Evolutionary conservation across 2,329 filamentous ascomycete genomes (phyloP).

Genomic region (Dactylella cylindrospora): DNA sequence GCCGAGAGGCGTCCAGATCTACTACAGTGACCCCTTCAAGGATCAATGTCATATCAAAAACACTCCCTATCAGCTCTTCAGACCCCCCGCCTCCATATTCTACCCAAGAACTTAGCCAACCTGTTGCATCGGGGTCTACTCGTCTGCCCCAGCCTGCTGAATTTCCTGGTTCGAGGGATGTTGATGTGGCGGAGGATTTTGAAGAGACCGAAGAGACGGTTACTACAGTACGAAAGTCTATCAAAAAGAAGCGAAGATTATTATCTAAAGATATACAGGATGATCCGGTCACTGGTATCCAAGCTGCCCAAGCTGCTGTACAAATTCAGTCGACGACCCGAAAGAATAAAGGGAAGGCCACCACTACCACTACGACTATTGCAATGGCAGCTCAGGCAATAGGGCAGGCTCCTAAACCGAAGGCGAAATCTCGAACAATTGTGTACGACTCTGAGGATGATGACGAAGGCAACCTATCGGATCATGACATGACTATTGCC

Average conservation of each 20-base stretch:
- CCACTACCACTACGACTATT: not conserved
- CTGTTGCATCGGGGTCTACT: not conserved
- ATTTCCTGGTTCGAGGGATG: not conserved
- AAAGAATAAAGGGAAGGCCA: not conserved
- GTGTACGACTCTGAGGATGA: conserved; percentile 27
- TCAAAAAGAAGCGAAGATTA: conserved; percentile 2
- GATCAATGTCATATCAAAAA: not conserved
- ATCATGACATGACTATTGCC: conserved; percentile 21
- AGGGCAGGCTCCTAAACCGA: not conserved
- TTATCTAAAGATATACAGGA: not conserved
- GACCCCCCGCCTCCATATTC: conserved; percentile 40
- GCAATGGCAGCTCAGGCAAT: not conserved
- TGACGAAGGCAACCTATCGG: conserved; percentile 19
- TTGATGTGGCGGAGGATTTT: conserved; percentile 1
- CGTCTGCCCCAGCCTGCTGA: not conserved
- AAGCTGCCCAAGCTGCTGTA: not conserved
- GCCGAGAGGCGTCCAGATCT: conserved; percentile 14
- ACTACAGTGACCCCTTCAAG: conserved; percentile 18
- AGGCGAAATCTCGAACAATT: conserved; percentile 8
- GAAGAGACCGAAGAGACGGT: conserved; percentile 8
- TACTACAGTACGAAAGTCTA: conserved; percentile 11
- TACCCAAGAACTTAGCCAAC: conserved; percentile 18
- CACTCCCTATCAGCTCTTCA: conserved; percentile 23
- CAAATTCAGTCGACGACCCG: not conserved
- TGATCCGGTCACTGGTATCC: not conserved